Evolutionary conservation across 2,329 filamentous ascomycete species (phyloP).

Genomic region (Sporothrix humicola): DNA sequence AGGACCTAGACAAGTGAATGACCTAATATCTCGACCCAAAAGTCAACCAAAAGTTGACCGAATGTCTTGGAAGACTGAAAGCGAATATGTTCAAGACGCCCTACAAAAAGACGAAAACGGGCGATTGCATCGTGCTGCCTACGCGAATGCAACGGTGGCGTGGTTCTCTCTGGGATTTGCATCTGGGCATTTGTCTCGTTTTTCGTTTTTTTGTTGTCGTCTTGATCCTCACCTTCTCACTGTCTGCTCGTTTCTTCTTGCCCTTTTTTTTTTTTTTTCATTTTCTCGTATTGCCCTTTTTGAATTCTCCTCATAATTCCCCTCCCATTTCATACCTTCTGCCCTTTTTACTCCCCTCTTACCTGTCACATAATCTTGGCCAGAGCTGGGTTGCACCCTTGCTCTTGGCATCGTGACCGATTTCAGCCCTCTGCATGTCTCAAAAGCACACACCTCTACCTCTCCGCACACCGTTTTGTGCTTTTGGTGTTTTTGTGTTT

Average conservation of each 20-base stretch:
- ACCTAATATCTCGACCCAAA: not conserved
- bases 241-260: not conserved
- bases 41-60: too few relatives aligned
- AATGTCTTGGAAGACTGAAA: not conserved
- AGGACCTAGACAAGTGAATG: not conserved
- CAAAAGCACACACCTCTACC: not conserved
- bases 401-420: constrained; percentile 7
- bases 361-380: not conserved
- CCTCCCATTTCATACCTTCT: too few relatives aligned
- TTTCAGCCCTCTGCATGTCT: constrained; percentile 18
- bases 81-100: not conserved
- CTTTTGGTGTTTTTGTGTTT: too few relatives aligned
- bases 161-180: not conserved
- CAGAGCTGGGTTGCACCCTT: not conserved
- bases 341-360: too few relatives aligned
- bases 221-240: not conserved
- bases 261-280: not conserved
- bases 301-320: too few relatives aligned
- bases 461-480: too few relatives aligned
- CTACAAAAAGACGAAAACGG: constrained; percentile 8
- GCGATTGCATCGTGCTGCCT: constrained; percentile 16
- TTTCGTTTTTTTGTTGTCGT: not conserved
- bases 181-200: not conserved
- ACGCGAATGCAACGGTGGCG: constrained; percentile 27
- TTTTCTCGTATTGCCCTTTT: not conserved